phyloP scores from a whole-genome alignment of 306 rosid genomes.

The Quercus engelmannii region DNA sequence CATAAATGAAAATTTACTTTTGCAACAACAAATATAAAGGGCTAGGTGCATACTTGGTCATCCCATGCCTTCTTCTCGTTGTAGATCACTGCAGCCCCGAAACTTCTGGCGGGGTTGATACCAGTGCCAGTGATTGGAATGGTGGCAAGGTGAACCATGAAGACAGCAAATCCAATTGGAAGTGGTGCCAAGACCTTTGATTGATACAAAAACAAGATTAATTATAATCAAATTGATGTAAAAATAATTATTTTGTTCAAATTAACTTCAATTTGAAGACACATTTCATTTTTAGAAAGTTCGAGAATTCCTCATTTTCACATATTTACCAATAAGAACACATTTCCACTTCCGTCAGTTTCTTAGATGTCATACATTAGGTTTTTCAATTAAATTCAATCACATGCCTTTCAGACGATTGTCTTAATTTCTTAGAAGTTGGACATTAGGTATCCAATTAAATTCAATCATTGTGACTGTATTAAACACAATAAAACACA shows the following conservation, averaged over 20 bases:
- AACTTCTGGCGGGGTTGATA: slow-evolving; percentile 46
- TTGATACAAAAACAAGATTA: not conserved
- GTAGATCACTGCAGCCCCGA: slow-evolving; percentile 44
- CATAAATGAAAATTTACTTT: not conserved
- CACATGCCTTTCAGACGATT: no score
- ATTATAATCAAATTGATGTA: not conserved
- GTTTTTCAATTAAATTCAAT: no score
- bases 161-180: slow-evolving; percentile 52
- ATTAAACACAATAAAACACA: no score
- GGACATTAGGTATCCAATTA: no score
- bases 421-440: no score
- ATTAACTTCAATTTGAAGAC: no score
- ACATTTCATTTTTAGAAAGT: no score
- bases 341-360: no score
- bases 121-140: slow-evolving; percentile 54
- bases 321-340: no score
- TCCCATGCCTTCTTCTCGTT: slow-evolving; percentile 30
- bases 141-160: slow-evolving; percentile 48
- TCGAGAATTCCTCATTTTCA: no score
- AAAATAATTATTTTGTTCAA: not conserved
- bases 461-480: no score
- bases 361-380: no score
- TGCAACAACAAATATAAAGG: not conserved
- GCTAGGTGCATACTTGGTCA: slow-evolving; percentile 25
- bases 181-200: slow-evolving; percentile 47